phyloP scores from a whole-genome alignment of 306 rosid species.

The Adenanthera pavonina region DNA sequence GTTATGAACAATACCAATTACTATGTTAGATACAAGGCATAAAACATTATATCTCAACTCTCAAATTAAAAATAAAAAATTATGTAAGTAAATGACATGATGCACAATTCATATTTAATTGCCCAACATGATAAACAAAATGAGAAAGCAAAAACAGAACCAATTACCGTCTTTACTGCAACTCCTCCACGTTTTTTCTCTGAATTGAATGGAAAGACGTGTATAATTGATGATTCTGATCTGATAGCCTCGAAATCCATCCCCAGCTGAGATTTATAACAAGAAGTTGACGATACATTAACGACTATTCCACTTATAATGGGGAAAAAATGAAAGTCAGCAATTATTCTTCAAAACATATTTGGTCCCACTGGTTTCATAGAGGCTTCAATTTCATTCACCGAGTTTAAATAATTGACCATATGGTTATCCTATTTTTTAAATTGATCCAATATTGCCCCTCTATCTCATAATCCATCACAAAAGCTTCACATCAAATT shows the following conservation, averaged over 20 bases:
- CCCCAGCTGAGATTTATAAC: constrained; percentile 67
- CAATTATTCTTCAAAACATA: neutral
- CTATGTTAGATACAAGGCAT: neutral
- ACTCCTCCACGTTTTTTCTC: constrained; percentile 89
- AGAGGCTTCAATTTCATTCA: neutral
- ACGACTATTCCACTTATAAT: neutral
- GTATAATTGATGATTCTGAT: constrained; percentile 66
- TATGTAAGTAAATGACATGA: neutral
- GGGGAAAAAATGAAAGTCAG: neutral
- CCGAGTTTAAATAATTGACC: neutral
- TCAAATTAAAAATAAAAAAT: neutral
- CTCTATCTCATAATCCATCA: neutral
- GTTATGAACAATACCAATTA: neutral
- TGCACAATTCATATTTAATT: neutral
- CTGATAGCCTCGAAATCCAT: constrained; percentile 70
- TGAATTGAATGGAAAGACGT: constrained; percentile 86
- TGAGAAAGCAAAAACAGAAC: neutral
- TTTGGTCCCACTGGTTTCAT: neutral
- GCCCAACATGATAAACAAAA: neutral
- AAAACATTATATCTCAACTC: neutral
- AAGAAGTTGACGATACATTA: neutral
- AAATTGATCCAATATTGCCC: neutral
- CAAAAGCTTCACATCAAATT: neutral
- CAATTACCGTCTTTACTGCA: constrained; percentile 62
- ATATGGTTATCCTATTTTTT: neutral